Conservation (phyloP, 106 monocot genomes). For the Phalaenopsis aphrodite region DNA sequence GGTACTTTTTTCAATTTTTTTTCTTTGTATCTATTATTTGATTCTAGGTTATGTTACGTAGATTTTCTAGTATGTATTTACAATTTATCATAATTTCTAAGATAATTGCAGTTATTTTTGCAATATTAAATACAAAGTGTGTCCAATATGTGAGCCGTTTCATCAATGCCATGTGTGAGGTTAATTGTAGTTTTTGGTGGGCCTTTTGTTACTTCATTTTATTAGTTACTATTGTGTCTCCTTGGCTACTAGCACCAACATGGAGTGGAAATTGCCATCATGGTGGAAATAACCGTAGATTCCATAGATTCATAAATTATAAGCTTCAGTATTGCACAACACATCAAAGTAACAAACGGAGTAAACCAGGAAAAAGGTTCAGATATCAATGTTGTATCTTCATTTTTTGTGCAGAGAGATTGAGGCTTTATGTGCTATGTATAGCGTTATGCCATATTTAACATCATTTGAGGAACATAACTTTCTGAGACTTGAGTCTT, state of each 20-base stretch:
- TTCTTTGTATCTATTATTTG: not conserved
- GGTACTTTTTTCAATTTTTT: conserved; percentile 28
- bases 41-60: not conserved
- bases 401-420: too few species aligned
- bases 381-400: too few species aligned
- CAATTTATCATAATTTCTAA: not conserved
- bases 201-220: not conserved
- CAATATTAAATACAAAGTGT: not conserved
- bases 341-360: not conserved
- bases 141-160: not conserved
- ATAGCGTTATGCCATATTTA: not conserved
- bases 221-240: not conserved
- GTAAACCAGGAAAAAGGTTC: not conserved
- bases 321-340: conserved; percentile 1
- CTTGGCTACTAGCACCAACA: not conserved
- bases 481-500: not conserved
- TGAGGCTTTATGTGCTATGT: not conserved
- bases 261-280: not conserved
- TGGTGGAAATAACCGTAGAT: not conserved
- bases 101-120: not conserved
- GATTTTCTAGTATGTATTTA: not conserved
- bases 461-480: not conserved
- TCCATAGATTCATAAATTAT: not conserved
- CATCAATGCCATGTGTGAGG: not conserved
- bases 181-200: not conserved